Conservation (phyloP, 2,329 filamentous ascomycete species). For the Penicillium sumatraense region DNA sequence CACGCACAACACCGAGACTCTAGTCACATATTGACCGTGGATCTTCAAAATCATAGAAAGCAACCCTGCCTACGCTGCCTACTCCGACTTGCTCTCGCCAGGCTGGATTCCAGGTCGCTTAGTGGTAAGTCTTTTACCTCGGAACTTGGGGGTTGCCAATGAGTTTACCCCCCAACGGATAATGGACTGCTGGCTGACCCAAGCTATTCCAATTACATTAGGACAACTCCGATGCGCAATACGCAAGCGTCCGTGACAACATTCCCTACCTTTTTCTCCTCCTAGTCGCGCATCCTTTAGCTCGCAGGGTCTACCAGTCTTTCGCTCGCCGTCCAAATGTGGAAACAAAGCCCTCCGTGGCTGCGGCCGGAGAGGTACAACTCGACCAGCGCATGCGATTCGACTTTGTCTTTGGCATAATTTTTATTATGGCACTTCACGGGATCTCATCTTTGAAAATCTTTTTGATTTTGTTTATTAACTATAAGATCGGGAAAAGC, state of each 20-base stretch:
- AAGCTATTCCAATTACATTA: slow-evolving; percentile 42
- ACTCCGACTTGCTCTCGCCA: slow-evolving; percentile 69
- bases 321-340: slow-evolving; percentile 50
- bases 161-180: neutral
- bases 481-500: slow-evolving; percentile 76
- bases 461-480: slow-evolving; percentile 75
- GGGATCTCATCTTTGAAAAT: slow-evolving; percentile 86
- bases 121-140: slow-evolving; percentile 65
- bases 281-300: slow-evolving; percentile 76
- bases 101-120: slow-evolving; percentile 94
- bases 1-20: neutral
- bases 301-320: slow-evolving; percentile 73
- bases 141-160: no score
- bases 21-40: slow-evolving; percentile 18
- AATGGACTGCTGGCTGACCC: slow-evolving; percentile 12
- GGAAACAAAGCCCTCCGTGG: slow-evolving; percentile 24
- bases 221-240: slow-evolving; percentile 91
- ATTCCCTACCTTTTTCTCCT: slow-evolving; percentile 78
- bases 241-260: slow-evolving; percentile 81
- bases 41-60: slow-evolving; percentile 59
- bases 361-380: slow-evolving; percentile 57
- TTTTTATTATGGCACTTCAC: slow-evolving; percentile 80
- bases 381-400: slow-evolving; percentile 75
- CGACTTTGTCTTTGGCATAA: slow-evolving; percentile 77
- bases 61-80: slow-evolving; percentile 80